Conservation (phyloP, 2,329 filamentous ascomycete species). For the Diaporthe citriasiana region DNA sequence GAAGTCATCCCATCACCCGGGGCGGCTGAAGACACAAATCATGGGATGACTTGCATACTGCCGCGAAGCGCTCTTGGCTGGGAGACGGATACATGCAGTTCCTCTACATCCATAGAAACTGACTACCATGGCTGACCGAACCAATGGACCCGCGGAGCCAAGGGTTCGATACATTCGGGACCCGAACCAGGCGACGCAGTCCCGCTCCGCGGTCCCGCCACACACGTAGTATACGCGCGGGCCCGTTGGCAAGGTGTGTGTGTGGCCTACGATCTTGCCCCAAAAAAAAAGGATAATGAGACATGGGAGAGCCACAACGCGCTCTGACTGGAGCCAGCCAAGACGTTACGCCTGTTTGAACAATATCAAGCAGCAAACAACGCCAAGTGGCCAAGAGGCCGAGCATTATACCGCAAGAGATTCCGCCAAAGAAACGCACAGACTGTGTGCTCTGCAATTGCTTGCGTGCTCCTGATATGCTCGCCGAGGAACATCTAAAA, state of each 20-base stretch:
- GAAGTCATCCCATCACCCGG: constrained; percentile 24
- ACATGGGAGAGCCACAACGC: background rate
- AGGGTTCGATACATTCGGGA: constrained; percentile 6
- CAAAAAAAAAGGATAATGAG: constrained; percentile 6
- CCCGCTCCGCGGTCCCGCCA: constrained; percentile 11
- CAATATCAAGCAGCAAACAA: constrained; percentile 34
- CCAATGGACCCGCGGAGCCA: constrained; percentile 15
- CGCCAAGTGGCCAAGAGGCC: constrained; percentile 36
- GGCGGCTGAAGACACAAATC: constrained; percentile 29
- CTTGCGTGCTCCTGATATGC: constrained; percentile 7
- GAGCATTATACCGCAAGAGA: constrained; percentile 19
- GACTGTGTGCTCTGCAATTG: constrained; percentile 18
- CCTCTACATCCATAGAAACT: background rate
- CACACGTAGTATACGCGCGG: constrained; percentile 1
- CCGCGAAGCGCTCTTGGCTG: constrained; percentile 14
- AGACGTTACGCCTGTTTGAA: constrained; percentile 31
- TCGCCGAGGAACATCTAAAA: background rate
- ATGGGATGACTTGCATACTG: constrained; percentile 32
- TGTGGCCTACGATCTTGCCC: background rate
- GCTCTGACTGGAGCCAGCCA: constrained; percentile 28
- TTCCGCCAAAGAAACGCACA: constrained; percentile 5
- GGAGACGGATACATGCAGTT: background rate
- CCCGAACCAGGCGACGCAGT: constrained; percentile 2
- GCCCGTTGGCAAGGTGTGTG: background rate
- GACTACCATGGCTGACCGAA: background rate